Base-by-base conservation (phyloP, 441 rosid species). In the Gossypium armourianum region DNA sequence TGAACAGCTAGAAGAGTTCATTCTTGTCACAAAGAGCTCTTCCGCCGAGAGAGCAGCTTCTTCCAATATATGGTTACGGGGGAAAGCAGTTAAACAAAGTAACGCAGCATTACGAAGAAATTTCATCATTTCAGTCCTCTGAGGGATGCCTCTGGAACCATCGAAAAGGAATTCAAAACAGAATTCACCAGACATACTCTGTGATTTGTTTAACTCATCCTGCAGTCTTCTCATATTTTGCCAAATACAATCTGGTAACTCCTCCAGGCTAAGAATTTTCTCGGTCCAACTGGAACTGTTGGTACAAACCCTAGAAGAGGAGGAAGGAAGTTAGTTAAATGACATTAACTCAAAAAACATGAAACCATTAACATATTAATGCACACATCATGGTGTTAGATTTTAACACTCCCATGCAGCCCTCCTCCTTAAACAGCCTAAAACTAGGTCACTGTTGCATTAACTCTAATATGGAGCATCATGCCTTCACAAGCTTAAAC, bases 21-120 rank as follows among this genome's bases (percentile, higher is more conserved):
- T 81, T 77, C 78, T 79, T 23, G 88, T 81, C 64, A 82, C 81
- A 69, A 80, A 87, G 59, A 86, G 80, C 80, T 94, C 97, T 84
- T 92, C 99, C 26, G 97, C 92, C 68, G 89, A 79, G 82, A 94
- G 94, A 36, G 81, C 87, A 75, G 94, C 96, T 88, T 92, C 88
- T 83, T 94, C 92, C 77, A 90, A 75, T 47, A 81, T 66, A 77
- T 89, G 75, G 70, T 90, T 92, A 61, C 91, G 91, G 1, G 97
- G 97, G 81, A 94, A 92, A 71, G 80, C 91, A 72, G 84, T 77
- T 68, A 92, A 82, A 71, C 87, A 89, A 65, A 88, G 97, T 74
- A 94, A 83, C 71, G 76, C 77, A 68, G 93, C 91, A 87, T 90
- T 88, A 49, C 97, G 88, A 69, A 94, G 83, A 82, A 94, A 94